phyloP scores from a whole-genome alignment of 2,329 filamentous ascomycete species.

The Aspergillus texensis region DNA sequence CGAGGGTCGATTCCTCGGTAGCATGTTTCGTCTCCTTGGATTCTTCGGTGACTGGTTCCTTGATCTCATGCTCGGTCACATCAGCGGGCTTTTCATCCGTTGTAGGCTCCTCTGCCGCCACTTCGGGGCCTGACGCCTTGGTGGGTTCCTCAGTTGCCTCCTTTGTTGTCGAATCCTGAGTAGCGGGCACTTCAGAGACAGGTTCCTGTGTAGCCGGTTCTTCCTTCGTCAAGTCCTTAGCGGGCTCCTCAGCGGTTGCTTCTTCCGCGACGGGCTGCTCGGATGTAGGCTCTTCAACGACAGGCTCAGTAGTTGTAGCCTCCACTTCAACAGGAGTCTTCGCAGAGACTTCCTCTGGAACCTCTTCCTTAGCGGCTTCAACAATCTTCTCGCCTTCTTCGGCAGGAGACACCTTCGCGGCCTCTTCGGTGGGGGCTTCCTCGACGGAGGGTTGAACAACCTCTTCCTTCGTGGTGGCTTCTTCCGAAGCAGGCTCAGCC shows the following conservation, averaged over 20 bases:
- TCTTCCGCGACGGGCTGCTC: constrained; percentile 4
- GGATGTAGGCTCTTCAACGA: constrained; percentile 3
- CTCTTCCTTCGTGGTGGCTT: constrained; percentile 1
- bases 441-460: constrained; percentile 2
- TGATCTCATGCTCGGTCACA: constrained; percentile 5
- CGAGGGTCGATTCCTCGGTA: neutral
- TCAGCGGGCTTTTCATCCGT: neutral
- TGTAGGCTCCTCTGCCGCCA: neutral
- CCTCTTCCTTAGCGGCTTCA: constrained; percentile 6
- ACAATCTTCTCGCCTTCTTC: constrained; percentile 7
- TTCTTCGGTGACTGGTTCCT: constrained; percentile 8
- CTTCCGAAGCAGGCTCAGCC: neutral
- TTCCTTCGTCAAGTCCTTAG: constrained; percentile 7
- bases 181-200: constrained; percentile 4
- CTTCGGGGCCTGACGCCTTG: constrained; percentile 8
- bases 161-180: constrained; percentile 1
- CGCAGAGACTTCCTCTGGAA: neutral
- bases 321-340: constrained; percentile 8
- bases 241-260: constrained; percentile 5
- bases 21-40: constrained; percentile 2
- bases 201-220: neutral
- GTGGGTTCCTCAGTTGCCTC: constrained; percentile 2
- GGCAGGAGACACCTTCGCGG: constrained; percentile 7
- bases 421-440: constrained; percentile 10
- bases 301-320: constrained; percentile 7